Conservation (phyloP, 1,284 basidiomycete species). For the Leccinum insolens region DNA sequence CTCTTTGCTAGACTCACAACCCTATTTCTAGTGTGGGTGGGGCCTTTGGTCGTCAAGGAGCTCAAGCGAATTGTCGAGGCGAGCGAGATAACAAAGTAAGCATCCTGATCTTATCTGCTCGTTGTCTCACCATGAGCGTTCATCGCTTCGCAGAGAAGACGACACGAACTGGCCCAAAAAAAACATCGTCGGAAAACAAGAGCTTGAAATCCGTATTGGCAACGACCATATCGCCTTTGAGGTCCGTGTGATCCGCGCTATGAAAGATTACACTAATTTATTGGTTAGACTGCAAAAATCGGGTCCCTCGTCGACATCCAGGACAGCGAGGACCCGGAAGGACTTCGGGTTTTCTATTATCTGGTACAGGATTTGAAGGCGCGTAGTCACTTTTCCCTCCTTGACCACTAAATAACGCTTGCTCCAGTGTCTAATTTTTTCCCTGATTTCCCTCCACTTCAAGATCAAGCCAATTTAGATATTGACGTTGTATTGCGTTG, state of each 20-base stretch:
- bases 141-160: slow-evolving; percentile 75
- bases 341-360: slow-evolving; percentile 98
- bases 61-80: slow-evolving; percentile 93
- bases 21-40: slow-evolving; percentile 82
- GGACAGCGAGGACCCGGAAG: slow-evolving; percentile 97
- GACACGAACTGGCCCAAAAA: slow-evolving; percentile 98
- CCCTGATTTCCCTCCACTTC: slow-evolving; percentile 97
- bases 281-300: slow-evolving; percentile 90
- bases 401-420: slow-evolving; percentile 6
- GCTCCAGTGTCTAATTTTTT: slow-evolving; percentile 93
- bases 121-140: neutral
- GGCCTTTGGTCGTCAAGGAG: slow-evolving; percentile 90
- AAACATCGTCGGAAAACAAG: slow-evolving; percentile 97
- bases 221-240: slow-evolving; percentile 98
- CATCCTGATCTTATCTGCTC: neutral
- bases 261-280: neutral
- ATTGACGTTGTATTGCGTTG: neutral
- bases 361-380: slow-evolving; percentile 97
- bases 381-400: slow-evolving; percentile 19
- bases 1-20: slow-evolving; percentile 5
- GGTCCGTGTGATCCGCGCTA: slow-evolving; percentile 49
- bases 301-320: slow-evolving; percentile 96
- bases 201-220: slow-evolving; percentile 92
- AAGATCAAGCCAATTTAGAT: slow-evolving; percentile 97
- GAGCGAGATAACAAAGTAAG: slow-evolving; percentile 94